A percentile compares a stretch with the other conserved stretches of the same genome.
Evolutionary conservation across 306 rosid genomes (phyloP).

Genomic region (Rosa persica): DNA sequence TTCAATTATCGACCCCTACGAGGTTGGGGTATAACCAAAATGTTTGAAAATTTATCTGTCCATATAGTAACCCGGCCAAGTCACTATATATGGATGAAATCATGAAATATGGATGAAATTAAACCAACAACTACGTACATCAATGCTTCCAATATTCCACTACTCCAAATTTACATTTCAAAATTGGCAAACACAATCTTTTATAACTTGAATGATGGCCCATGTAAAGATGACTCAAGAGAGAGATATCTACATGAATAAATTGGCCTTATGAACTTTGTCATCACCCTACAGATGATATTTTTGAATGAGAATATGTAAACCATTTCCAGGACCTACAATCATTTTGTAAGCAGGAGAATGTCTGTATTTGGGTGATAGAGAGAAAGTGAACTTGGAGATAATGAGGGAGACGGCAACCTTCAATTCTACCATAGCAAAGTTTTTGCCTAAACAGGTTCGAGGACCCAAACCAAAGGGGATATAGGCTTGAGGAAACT

Average conservation of each 20-base stretch:
- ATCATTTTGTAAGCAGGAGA: conserved; percentile 79
- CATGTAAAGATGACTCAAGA: neutral
- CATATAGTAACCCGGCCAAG: no score
- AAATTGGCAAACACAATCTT: neutral
- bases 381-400: conserved; percentile 56
- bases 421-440: conserved; percentile 77
- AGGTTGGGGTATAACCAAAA: no score
- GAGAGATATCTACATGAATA: neutral
- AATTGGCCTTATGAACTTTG: neutral
- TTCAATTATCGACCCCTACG: no score
- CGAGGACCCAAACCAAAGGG: conserved; percentile 89
- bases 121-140: neutral
- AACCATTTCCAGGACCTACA: conserved; percentile 77
- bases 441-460: conserved; percentile 76
- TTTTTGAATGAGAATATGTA: conserved; percentile 46
- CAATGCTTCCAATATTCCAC: neutral
- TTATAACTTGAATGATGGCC: neutral
- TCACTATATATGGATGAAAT: neutral
- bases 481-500: conserved; percentile 58
- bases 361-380: conserved; percentile 70
- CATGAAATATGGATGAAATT: neutral
- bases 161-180: neutral
- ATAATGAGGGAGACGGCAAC: conserved; percentile 41
- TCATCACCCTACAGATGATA: conserved; percentile 10
- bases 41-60: no score